These are phyloP conservation scores for Westerdykella sp. DNA, from an alignment of 2,329 filamentous ascomycete species.

Conservation along the genomic window DNA sequence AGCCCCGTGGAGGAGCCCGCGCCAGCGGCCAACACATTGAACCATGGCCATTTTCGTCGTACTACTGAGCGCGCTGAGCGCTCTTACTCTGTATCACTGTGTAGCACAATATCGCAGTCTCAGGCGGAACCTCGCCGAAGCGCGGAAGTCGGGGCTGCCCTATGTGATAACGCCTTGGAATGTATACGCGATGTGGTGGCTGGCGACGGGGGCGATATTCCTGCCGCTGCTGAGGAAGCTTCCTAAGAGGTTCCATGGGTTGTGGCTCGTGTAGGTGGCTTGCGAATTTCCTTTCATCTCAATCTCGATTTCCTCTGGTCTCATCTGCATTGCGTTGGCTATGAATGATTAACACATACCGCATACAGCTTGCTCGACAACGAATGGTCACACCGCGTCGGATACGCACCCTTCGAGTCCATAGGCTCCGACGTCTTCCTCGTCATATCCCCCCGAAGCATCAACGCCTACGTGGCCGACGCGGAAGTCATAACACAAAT, in stretches of 20 bases:
- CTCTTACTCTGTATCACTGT: conserved; percentile 27
- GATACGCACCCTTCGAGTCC: conserved; percentile 53
- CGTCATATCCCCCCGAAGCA: conserved; percentile 52
- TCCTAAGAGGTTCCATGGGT: conserved; percentile 51
- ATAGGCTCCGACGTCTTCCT: conserved; percentile 58
- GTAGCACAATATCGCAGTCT: conserved; percentile 34
- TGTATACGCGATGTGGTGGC: conserved; percentile 50
- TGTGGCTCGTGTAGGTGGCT: conserved; percentile 54
- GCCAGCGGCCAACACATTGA: not conserved
- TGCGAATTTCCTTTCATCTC: too few relatives aligned
- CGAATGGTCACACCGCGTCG: conserved; percentile 54
- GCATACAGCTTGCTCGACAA: conserved; percentile 47
- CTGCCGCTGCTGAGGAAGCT: conserved; percentile 51
- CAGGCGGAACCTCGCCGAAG: conserved; percentile 38
- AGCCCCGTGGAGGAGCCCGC: not conserved
- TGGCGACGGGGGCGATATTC: conserved; percentile 51
- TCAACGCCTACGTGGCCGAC: conserved; percentile 54
- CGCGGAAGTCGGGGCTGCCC: conserved; percentile 44
- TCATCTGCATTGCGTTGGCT: not conserved
- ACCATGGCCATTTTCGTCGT: conserved; percentile 23
- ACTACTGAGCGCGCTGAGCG: conserved; percentile 16
- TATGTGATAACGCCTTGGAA: conserved; percentile 40
- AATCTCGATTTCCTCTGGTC: not conserved
- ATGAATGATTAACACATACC: conserved; percentile 2
- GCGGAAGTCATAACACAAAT: conserved; percentile 62